These are phyloP conservation scores for Dothideomycetes sp. DNA, from an alignment of 2,329 filamentous ascomycete species.

Conservation along the genomic window DNA sequence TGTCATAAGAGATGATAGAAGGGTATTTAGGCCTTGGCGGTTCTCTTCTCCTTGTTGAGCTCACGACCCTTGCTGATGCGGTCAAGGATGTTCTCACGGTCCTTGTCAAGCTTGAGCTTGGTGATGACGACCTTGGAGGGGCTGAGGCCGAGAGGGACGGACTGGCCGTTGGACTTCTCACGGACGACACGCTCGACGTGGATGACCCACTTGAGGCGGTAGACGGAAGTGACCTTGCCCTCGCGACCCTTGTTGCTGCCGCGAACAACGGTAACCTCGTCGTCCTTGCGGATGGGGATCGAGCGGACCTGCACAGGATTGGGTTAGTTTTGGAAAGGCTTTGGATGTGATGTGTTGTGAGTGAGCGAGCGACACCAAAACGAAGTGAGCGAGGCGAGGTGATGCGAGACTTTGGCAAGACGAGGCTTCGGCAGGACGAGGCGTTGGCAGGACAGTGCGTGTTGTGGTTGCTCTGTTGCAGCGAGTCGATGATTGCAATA, in stretches of 20 bases:
- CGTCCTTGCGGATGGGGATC: slow-evolving; percentile 96
- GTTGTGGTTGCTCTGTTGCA: not conserved
- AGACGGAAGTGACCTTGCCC: slow-evolving; percentile 96
- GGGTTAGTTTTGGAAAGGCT: no score
- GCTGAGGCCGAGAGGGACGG: slow-evolving; percentile 87
- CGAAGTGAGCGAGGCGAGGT: no score
- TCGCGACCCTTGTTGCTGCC: slow-evolving; percentile 95
- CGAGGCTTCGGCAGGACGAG: not conserved
- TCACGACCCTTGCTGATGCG: slow-evolving; percentile 75
- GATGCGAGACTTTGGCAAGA: not conserved
- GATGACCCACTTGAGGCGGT: slow-evolving; percentile 95
- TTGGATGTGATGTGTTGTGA: slow-evolving; percentile 1
- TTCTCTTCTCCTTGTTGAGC: slow-evolving; percentile 56
- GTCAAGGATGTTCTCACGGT: slow-evolving; percentile 80
- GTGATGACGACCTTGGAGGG: slow-evolving; percentile 96
- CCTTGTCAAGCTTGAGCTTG: slow-evolving; percentile 98
- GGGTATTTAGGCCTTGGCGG: slow-evolving; percentile 32
- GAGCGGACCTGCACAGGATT: slow-evolving; percentile 64
- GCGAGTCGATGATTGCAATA: not conserved
- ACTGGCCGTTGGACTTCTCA: slow-evolving; percentile 96
- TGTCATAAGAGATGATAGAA: not conserved
- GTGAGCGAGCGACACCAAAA: not conserved
- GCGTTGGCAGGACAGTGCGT: not conserved
- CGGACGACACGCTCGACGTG: slow-evolving; percentile 94
- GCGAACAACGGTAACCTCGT: slow-evolving; percentile 71